Base-by-base conservation (phyloP, 306 rosid species). In the Begonia masoniana region DNA sequence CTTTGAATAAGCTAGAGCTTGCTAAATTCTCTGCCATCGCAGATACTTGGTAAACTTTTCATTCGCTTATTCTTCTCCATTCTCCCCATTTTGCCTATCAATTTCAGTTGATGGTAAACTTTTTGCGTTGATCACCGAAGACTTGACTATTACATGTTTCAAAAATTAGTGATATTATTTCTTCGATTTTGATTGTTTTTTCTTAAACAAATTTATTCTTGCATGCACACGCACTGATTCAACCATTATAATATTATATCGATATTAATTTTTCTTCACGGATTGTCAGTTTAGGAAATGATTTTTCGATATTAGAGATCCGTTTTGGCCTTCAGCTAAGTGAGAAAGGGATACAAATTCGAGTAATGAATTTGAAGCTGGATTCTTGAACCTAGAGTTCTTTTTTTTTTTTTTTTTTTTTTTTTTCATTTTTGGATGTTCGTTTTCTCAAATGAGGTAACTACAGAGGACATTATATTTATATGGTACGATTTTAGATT, bases 21-120 rank as follows among this genome's bases (percentile, higher is more conserved):
- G 78, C 76, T 47, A 84, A 84, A 63, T 88, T 84, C 74, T 71
- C 85, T 49, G 73, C 92, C 76, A 75, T 84, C 50, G 63, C 92
- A 10, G 92, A 84, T 52, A 60, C 92, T 59, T 88, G 85, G 94
- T 88, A 15, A 71, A 74, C 57, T 64, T 51, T 58, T 10, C 23
- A 31, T 55, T 48, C 57, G 15, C 8, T 41, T 2, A 1, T 13
- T 13, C 19, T 2, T 0, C 48, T 10, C 13, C 17, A 35, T 12
- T 13, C 14, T 36, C 16, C 1, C 1, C 12, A 6, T 41, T 53
- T 60, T n/a, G 53, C 39, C 39, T 24, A 61, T 39, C 50, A 35
- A 23, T 46, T 39, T 54, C 49, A 23, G 14, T 17, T 15, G 15
- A n/a, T 47, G 9, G 41, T 19, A 48, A 45, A 3, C 4, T 2